Conservation (phyloP, 2,329 filamentous ascomycete genomes). For the Alternaria sp. region DNA sequence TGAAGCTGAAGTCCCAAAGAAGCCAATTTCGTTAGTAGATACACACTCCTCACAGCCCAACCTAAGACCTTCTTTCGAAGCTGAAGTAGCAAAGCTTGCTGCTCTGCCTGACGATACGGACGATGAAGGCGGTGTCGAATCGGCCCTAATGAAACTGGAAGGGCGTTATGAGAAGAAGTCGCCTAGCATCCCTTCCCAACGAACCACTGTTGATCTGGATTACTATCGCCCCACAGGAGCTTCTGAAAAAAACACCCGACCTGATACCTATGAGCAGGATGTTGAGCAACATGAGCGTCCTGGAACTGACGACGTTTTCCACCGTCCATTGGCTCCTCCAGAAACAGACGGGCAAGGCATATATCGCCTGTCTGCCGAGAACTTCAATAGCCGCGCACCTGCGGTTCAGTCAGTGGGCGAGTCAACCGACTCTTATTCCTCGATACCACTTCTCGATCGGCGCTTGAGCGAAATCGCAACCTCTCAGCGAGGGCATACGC, state of each 20-base stretch:
- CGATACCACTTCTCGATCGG: slow-evolving; percentile 77
- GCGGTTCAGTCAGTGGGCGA: slow-evolving; percentile 56
- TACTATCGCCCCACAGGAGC: slow-evolving; percentile 33
- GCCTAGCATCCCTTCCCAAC: slow-evolving; percentile 34
- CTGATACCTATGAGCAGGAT: slow-evolving; percentile 29
- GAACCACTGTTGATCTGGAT: slow-evolving; percentile 29
- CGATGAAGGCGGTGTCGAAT: slow-evolving; percentile 83
- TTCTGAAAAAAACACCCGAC: slow-evolving; percentile 25
- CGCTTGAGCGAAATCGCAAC: slow-evolving; percentile 53
- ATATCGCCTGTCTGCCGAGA: slow-evolving; percentile 44
- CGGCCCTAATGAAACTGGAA: slow-evolving; percentile 90
- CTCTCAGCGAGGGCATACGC: slow-evolving; percentile 31
- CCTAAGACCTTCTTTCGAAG: slow-evolving; percentile 78
- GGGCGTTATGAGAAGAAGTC: slow-evolving; percentile 74
- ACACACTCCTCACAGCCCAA: slow-evolving; percentile 65
- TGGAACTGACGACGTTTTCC: slow-evolving; percentile 36
- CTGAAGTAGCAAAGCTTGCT: slow-evolving; percentile 84
- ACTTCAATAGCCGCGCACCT: slow-evolving; percentile 37
- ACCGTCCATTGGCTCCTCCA: slow-evolving; percentile 29
- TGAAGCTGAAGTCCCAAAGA: slow-evolving; percentile 30
- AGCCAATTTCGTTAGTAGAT: slow-evolving; percentile 54
- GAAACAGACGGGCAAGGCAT: slow-evolving; percentile 41
- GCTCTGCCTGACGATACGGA: slow-evolving; percentile 86
- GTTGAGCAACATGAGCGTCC: slow-evolving; percentile 29
- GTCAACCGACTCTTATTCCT: slow-evolving; percentile 78